phyloP scores from a whole-genome alignment of 1,139 yeast genomes.

The Arxiozyma heterogenica region DNA sequence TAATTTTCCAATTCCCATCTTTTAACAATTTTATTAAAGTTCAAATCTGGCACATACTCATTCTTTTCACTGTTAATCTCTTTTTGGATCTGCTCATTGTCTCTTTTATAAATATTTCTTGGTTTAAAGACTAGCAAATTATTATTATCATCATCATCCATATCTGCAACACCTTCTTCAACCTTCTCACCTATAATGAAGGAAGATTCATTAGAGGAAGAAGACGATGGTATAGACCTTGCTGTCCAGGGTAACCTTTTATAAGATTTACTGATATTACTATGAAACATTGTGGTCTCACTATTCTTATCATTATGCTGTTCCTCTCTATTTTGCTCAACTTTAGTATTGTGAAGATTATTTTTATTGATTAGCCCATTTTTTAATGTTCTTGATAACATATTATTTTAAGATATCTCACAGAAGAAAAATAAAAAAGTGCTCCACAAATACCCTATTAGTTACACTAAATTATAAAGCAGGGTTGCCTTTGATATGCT shows the following conservation, averaged over 20 bases:
- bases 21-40: conserved; percentile 33
- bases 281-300: no score
- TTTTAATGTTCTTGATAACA: background rate
- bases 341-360: background rate
- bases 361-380: background rate
- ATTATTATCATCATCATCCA: conserved; percentile 3
- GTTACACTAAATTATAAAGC: no score
- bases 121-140: conserved; percentile 19
- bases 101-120: conserved; percentile 10
- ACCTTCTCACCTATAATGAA: background rate
- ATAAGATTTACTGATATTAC: no score
- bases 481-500: no score
- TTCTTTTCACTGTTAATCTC: conserved; percentile 35
- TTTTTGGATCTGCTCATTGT: conserved; percentile 1
- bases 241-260: background rate
- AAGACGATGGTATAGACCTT: background rate
- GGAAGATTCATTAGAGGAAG: background rate
- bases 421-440: no score
- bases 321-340: background rate
- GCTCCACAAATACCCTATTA: no score
- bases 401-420: background rate
- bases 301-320: background rate
- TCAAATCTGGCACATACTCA: conserved; percentile 63
- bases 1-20: conserved; percentile 23
- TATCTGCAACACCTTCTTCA: background rate